Percentiles rank a stretch among this genome's conserved stretches.
These are phyloP conservation scores for Fagopyrum esculentum DNA, from an alignment of 148 eudicot genomes.

Conservation along the genomic window DNA sequence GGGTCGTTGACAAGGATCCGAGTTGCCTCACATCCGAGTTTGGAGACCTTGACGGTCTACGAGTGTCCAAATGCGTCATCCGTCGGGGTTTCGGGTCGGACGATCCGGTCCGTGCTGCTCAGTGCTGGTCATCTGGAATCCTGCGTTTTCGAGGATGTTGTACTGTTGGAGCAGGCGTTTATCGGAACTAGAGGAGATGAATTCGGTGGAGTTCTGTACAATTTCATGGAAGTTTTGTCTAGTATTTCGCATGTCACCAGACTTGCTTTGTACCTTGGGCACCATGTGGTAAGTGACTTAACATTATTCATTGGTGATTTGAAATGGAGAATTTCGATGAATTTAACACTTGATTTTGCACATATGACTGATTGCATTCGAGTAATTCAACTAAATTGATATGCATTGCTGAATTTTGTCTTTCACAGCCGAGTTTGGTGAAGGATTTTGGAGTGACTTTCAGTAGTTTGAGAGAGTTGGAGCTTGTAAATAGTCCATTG, in stretches of 20 bases:
- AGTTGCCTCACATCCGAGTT: conserved; percentile 10
- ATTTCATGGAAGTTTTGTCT: conserved; percentile 23
- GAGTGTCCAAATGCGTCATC: conserved; percentile 27
- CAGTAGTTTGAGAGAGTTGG: conserved; percentile 21
- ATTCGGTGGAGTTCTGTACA: conserved; percentile 30
- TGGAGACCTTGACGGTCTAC: conserved; percentile 26
- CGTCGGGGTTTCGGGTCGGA: conserved; percentile 23
- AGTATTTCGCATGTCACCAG: conserved; percentile 22
- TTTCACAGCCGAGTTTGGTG: conserved; percentile 32
- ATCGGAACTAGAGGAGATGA: conserved; percentile 37
- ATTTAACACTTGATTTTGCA: not conserved
- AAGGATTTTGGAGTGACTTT: conserved; percentile 26
- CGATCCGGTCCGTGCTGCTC: conserved; percentile 23
- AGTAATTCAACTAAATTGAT: not conserved
- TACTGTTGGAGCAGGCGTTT: conserved; percentile 23
- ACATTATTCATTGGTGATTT: not conserved
- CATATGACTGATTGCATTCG: not conserved
- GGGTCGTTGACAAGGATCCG: conserved; percentile 21
- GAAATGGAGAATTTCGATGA: not conserved
- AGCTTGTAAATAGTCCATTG: conserved; percentile 30
- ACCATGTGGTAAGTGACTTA: conserved; percentile 29
- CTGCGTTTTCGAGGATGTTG: conserved; percentile 18
- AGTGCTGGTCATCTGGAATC: conserved; percentile 28
- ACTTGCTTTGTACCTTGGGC: conserved; percentile 28
- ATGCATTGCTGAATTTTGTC: not conserved